A percentile compares a stretch with the other conserved stretches of the same genome.
phyloP scores from a whole-genome alignment of 2,329 filamentous ascomycete species.

The Fusarium oligoseptatum region DNA sequence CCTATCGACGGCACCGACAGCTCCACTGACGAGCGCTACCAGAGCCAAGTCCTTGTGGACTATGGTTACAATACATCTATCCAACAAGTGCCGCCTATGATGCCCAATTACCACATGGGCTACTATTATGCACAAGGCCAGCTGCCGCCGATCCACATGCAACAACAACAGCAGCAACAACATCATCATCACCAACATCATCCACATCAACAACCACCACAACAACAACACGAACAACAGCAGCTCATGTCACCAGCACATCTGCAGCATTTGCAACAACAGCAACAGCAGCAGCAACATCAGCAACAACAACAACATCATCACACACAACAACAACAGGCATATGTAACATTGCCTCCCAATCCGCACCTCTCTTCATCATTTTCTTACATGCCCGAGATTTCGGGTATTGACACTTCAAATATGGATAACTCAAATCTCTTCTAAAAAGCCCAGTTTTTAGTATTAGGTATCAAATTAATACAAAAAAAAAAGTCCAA shows the following conservation, averaged over 20 bases:
- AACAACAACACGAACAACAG: background rate
- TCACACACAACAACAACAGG: background rate
- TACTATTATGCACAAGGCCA: background rate
- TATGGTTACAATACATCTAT: constrained; percentile 13
- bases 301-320: background rate
- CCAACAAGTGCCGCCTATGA: constrained; percentile 16
- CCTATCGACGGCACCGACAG: constrained; percentile 72
- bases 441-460: background rate
- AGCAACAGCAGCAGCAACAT: background rate
- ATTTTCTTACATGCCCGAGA: background rate
- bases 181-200: constrained; percentile 1
- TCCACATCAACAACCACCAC: constrained; percentile 54
- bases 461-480: constrained; percentile 1
- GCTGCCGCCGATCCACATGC: background rate
- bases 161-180: background rate
- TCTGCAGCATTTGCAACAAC: constrained; percentile 12
- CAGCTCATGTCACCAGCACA: background rate
- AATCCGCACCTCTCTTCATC: background rate
- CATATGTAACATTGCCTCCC: background rate
- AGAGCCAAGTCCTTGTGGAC: background rate
- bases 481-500: background rate
- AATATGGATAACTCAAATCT: background rate
- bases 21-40: constrained; percentile 14
- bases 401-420: background rate
- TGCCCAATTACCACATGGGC: background rate